Evolutionary conservation across 768 basidiomycete genomes (phyloP), one percentile per base, ranked within the genome.

Genomic region (Suillus sp.): DNA sequence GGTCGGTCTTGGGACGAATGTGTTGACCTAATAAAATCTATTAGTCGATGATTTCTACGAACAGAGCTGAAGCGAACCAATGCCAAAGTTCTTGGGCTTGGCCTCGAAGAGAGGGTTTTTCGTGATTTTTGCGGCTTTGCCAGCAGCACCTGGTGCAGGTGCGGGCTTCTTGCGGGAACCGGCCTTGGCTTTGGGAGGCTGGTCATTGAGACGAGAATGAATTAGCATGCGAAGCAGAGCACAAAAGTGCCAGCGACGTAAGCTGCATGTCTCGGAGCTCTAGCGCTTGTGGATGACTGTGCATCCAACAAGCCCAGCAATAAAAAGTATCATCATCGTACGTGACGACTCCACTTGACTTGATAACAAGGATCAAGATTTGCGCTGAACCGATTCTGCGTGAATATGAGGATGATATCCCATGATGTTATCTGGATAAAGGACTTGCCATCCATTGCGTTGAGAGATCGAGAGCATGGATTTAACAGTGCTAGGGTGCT

Each of bases 61-160:
- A 4, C 51, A 51, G 62, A 50, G 9, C 20, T n/a, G n/a, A 58
- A 58, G 67, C 85, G 11, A 66, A 97, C 96, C 96, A 65, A 98
- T 96, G 75, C 93, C 94, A 77, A 96, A 98, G 84, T 95, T 96
- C 79, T 91, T 92, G 71, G 95, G 86, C 65, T 76, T 82, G 61
- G 94, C 76, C 83, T 98, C 95, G 77, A 98, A 97, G 70, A 99
- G 87, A 71, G 96, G 96, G 84, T 98, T 98, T 83, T 96, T 96
- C 78, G 88, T 88, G 42, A 78, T 71, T 80, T 95, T 93, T 68
- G 83, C 75, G 40, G 81, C 66, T 80, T 93, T 93, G 83, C 84
- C 84, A 71, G 89, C 88, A 74, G 91, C 90, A 71, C 88, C 89
- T 53, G 93, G 92, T 16, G 93, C 91, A 63, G 90, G 84, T 67